A percentile compares a stretch with the other conserved stretches of the same genome.
Evolutionary conservation across 768 basidiomycete species (phyloP).

Genomic region (Phallus indusiatus): DNA sequence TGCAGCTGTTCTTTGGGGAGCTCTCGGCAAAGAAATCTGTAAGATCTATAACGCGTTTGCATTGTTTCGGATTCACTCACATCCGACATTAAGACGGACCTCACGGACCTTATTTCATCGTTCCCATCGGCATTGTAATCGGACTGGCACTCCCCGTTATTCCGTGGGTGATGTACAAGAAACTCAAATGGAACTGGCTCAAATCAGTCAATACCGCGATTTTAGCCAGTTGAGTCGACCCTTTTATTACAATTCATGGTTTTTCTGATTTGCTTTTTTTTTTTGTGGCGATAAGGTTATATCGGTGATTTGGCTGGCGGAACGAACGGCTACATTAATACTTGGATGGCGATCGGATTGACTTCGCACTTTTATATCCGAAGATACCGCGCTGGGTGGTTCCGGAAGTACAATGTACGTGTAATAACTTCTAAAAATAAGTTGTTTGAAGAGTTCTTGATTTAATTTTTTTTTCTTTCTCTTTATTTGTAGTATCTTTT

Average conservation of each 20-base stretch:
- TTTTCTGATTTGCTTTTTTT: too few species aligned
- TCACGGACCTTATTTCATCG: not conserved
- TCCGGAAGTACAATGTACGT: not conserved
- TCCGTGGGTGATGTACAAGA: not conserved
- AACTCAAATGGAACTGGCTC: not conserved
- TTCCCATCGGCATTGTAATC: not conserved
- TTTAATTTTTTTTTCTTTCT: too few species aligned
- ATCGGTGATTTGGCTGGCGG: not conserved
- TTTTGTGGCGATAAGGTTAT: not conserved
- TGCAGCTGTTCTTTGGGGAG: conserved; percentile 1
- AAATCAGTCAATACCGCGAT: not conserved
- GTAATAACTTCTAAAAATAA: not conserved
- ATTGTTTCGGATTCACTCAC: not conserved
- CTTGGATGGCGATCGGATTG: not conserved
- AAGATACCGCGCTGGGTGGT: not conserved
- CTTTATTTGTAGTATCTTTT: not conserved
- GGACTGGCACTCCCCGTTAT: not conserved
- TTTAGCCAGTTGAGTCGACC: not conserved
- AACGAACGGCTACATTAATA: not conserved
- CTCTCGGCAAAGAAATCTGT: not conserved
- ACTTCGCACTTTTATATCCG: not conserved
- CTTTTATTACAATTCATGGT: not conserved
- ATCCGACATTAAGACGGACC: not conserved
- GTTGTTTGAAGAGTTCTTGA: not conserved
- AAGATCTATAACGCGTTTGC: not conserved